These are phyloP conservation scores for Aspergillus transmontanensis DNA, from an alignment of 2,329 filamentous ascomycete genomes.

Conservation along the genomic window DNA sequence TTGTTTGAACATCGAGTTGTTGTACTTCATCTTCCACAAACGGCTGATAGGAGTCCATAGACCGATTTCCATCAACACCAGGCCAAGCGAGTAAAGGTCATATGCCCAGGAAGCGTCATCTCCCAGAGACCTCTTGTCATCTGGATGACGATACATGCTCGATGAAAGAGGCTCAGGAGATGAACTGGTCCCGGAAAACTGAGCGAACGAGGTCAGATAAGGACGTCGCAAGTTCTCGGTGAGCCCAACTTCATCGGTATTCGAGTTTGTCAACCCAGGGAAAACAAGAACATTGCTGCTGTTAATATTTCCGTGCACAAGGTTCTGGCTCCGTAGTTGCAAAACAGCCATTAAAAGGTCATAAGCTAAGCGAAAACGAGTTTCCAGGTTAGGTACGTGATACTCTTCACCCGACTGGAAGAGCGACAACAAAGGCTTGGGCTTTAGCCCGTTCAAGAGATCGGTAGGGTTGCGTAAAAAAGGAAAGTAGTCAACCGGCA, in stretches of 20 bases:
- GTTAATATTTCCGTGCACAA: constrained; percentile 65
- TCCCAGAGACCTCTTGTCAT: constrained; percentile 44
- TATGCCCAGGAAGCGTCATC: constrained; percentile 46
- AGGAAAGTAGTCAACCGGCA: constrained; percentile 54
- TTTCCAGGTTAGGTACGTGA: constrained; percentile 59
- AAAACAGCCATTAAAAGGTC: constrained; percentile 60
- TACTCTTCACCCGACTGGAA: constrained; percentile 46
- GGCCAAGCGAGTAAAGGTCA: constrained; percentile 64
- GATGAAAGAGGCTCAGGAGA: constrained; percentile 48
- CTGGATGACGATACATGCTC: constrained; percentile 65
- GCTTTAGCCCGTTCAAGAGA: constrained; percentile 39
- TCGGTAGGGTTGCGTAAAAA: constrained; percentile 44
- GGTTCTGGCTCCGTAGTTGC: constrained; percentile 58
- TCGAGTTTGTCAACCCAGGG: constrained; percentile 37
- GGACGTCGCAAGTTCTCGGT: constrained; percentile 55
- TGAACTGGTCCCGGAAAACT: constrained; percentile 57
- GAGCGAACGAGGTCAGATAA: constrained; percentile 61
- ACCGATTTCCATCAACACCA: constrained; percentile 65
- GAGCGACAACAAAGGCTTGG: constrained; percentile 46
- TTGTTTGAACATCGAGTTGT: constrained; percentile 62
- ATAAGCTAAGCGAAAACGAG: constrained; percentile 63
- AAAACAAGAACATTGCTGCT: constrained; percentile 66
- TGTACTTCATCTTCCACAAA: constrained; percentile 67
- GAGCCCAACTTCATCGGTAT: constrained; percentile 38
- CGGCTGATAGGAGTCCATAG: constrained; percentile 65